Base-by-base conservation (phyloP, 768 basidiomycete genomes). In the Lactifluus piperatus region DNA sequence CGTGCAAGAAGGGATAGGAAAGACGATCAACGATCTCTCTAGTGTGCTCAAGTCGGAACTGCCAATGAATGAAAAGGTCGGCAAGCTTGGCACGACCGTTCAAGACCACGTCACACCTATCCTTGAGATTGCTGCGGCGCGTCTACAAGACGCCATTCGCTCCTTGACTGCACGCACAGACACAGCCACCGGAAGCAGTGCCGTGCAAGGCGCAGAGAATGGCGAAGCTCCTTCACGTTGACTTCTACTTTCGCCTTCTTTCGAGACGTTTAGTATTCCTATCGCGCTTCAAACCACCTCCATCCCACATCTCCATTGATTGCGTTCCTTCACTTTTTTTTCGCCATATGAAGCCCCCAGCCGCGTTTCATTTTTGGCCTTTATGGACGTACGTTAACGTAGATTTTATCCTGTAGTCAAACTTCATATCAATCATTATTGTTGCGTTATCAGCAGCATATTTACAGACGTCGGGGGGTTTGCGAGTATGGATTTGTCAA, bases 11-110 rank as follows among this genome's bases (percentile, higher is more conserved):
- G 81, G 83, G 30, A 68, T 88, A 43, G 74, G 77, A 30, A 72
- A 74, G 44, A 76, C 81, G 3, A 76, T 81, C 57, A 67, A 74
- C 18, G 82, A 88, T 41, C 71, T 90, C 32, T 75, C 76, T 26
- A 60, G 67, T 27, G 83, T 86, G 61, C 66, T 85, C 50, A 75
- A 74, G 36, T 78, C 81, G 56, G 78, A 86, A 53, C 66, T 83
- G 18, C 76, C 85, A 0, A 60, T 87, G 3, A 76, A 79, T 45
- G 86, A 87, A 57, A 89, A 87, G 74, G 77, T 82, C 18, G 64
- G 70, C 48, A 80, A 79, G 57, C 73, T 88, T 20, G 70, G 76
- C 24, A 72, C 76, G 53, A 81, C 86, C 54, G 83, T 89, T 26
- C 79, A 75, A 65, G 77, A 79, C 26, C 79, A 79, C 34, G 80